These are phyloP conservation scores for Jacaranda copaia DNA, from an alignment of 257 asterid species.

Conservation along the genomic window DNA sequence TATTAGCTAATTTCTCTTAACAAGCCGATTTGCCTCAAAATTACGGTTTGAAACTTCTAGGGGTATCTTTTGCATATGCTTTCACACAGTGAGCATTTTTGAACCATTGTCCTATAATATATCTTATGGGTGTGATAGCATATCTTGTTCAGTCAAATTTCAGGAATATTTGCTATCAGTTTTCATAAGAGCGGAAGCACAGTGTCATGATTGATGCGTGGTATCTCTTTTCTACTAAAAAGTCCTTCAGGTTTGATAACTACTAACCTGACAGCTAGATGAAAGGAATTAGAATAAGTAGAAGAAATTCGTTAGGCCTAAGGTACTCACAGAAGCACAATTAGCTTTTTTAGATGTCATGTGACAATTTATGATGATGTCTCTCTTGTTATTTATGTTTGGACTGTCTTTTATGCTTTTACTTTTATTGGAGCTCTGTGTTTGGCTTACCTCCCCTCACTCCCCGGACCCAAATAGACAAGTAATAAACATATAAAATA, in stretches of 20 bases:
- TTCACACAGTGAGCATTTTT: neutral
- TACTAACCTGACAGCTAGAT: slow-evolving; percentile 7
- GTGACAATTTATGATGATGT: neutral
- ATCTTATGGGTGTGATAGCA: neutral
- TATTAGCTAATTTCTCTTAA: slow-evolving; percentile 16
- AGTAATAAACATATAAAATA: neutral
- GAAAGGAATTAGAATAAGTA: neutral
- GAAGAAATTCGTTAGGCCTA: neutral
- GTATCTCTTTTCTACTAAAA: neutral
- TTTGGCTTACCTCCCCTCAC: neutral
- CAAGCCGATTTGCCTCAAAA: neutral
- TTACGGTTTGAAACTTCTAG: neutral
- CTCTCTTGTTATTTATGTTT: neutral
- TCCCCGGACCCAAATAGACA: neutral
- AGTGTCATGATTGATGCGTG: neutral
- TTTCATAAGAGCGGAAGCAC: neutral
- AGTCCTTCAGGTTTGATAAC: neutral
- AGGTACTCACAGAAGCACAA: neutral
- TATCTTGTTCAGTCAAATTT: slow-evolving; percentile 9
- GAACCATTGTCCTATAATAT: neutral
- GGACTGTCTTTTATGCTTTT: neutral
- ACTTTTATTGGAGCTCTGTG: neutral
- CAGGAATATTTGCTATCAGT: neutral
- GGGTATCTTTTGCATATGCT: neutral
- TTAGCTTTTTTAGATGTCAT: slow-evolving; percentile 10